A percentile compares a stretch with the other conserved stretches of the same genome.
These are phyloP conservation scores for Pyrus hybrid DNA, from an alignment of 331 rosid species.

Conservation along the genomic window DNA sequence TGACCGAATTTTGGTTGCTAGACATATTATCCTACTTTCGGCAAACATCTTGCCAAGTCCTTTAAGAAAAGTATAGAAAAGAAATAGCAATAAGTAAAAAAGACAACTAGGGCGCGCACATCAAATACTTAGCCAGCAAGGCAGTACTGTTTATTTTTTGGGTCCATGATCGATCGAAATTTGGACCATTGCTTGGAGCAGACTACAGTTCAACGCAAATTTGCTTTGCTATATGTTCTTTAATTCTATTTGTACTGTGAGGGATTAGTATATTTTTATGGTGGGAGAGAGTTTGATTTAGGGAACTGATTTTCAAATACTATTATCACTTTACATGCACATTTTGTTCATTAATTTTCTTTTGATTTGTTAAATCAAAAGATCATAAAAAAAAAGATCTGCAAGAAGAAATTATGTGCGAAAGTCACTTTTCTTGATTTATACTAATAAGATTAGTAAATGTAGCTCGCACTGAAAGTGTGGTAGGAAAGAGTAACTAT, in stretches of 20 bases:
- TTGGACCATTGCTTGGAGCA: background rate
- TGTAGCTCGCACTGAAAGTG: background rate
- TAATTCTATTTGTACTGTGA: background rate
- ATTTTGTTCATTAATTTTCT: no score
- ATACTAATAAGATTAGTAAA: background rate
- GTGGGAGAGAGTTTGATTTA: background rate
- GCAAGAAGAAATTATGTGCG: no score
- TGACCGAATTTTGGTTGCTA: background rate
- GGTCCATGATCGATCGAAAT: background rate
- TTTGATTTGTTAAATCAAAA: no score
- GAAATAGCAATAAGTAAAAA: background rate
- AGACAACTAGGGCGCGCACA: background rate
- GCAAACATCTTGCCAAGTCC: background rate
- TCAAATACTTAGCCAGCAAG: conserved; percentile 3
- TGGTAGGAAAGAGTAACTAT: background rate
- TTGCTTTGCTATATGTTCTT: background rate
- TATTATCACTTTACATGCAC: background rate
- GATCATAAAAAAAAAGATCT: no score
- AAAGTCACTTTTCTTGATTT: background rate
- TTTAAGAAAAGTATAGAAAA: background rate
- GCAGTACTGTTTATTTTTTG: background rate
- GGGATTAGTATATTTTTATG: background rate
- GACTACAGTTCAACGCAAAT: background rate
- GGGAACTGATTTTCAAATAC: background rate
- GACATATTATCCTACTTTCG: background rate